These are phyloP conservation scores for Paramecium sexaurelia DNA, from an alignment of 73 alveolate genomes.

Conservation along the genomic window DNA sequence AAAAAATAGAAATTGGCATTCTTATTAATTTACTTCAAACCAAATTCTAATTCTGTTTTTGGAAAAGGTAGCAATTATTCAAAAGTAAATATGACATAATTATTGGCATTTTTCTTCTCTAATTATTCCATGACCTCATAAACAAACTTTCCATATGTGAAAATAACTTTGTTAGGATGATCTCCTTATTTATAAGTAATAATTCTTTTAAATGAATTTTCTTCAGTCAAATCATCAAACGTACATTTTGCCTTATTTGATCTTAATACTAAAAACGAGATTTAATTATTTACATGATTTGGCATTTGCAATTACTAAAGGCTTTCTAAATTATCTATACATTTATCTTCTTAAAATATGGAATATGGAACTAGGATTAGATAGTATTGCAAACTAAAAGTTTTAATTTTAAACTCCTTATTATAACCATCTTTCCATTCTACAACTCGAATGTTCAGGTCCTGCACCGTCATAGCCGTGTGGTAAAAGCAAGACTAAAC, in stretches of 20 bases:
- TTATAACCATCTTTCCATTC: conserved; percentile 88
- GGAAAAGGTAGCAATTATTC: conserved; percentile 91
- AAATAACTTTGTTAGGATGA: conserved; percentile 50
- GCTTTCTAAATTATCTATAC: conserved; percentile 89
- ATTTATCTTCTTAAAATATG: conserved; percentile 87
- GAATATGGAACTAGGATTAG: conserved; percentile 85
- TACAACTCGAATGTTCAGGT: conserved; percentile 95
- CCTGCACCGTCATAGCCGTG: conserved; percentile 98
- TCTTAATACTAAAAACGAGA: conserved; percentile 59
- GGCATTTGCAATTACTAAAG: conserved; percentile 85
- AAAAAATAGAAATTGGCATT: conserved; percentile 64
- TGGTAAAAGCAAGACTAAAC: conserved; percentile 88
- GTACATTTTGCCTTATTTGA: conserved; percentile 70
- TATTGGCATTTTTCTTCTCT: conserved; percentile 23
- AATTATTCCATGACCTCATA: conserved; percentile 69
- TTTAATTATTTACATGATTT: conserved; percentile 69
- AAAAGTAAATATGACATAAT: conserved; percentile 68
- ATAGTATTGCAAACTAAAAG: conserved; percentile 75
- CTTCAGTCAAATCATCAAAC: conserved; percentile 68
- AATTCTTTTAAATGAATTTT: conserved; percentile 74
- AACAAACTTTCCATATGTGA: conserved; percentile 79
- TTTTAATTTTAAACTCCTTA: conserved; percentile 73
- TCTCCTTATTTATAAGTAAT: conserved; percentile 59
- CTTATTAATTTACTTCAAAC: conserved; percentile 18
- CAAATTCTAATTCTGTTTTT: conserved; percentile 61